Evolutionary conservation across 176 grass and related monocot genomes (phyloP).

Genomic region (Chloris gayana): DNA sequence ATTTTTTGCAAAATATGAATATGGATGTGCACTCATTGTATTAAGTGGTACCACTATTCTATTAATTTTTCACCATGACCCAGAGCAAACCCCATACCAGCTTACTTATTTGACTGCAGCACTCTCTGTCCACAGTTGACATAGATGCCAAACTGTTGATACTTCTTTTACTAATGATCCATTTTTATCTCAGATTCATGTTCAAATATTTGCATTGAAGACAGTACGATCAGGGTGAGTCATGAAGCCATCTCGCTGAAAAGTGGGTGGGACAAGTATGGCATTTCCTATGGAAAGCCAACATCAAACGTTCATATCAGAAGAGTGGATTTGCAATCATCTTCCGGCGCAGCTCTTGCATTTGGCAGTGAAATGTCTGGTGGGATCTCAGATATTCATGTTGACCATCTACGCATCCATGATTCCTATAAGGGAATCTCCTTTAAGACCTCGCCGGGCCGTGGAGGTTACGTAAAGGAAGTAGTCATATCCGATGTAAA

Average conservation of each 20-base stretch:
- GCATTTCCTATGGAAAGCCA: slow-evolving; percentile 71
- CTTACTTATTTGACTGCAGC: neutral
- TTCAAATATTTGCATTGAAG: slow-evolving; percentile 72
- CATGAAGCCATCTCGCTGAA: slow-evolving; percentile 89
- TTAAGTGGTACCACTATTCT: neutral
- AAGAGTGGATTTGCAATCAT: slow-evolving; percentile 63
- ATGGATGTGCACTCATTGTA: slow-evolving; percentile 7
- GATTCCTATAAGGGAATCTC: slow-evolving; percentile 63
- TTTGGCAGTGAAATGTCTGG: slow-evolving; percentile 95
- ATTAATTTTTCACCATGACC: neutral
- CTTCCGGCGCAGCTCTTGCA: slow-evolving; percentile 68
- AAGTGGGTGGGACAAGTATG: slow-evolving; percentile 82
- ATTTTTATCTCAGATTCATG: slow-evolving; percentile 72
- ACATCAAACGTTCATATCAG: slow-evolving; percentile 58
- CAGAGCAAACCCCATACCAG: slow-evolving; percentile 18
- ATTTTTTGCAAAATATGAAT: neutral
- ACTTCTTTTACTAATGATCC: slow-evolving; percentile 7
- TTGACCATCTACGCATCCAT: slow-evolving; percentile 43
- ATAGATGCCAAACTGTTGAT: neutral
- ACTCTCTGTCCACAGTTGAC: neutral
- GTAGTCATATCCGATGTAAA: slow-evolving; percentile 57
- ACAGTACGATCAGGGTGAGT: slow-evolving; percentile 62
- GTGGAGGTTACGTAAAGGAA: slow-evolving; percentile 69
- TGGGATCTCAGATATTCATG: slow-evolving; percentile 71
- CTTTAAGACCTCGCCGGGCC: slow-evolving; percentile 64